Base-by-base conservation (phyloP, 768 basidiomycete species). In the Lactarius akahatsu region DNA sequence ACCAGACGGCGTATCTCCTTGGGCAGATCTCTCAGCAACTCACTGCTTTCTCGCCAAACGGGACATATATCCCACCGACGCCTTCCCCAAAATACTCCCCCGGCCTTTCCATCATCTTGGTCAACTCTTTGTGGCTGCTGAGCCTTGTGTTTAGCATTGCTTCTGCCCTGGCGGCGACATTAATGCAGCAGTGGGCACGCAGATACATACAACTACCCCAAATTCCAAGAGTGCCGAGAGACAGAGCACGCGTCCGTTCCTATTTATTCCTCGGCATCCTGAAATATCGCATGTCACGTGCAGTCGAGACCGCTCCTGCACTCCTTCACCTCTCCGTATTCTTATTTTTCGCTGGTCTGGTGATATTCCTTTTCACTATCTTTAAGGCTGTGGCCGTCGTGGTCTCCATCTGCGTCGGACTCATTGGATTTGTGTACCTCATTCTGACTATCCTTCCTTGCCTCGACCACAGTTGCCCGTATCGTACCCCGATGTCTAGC, bases 261-360 rank as follows among this genome's bases (percentile, higher is more conserved):
- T 60, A 43, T 43, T 41, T 69, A 32, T 69, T 63, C 38, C 23
- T 67, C 1, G 61, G 65, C 32, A 60, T 55, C 30, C 60, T 60
- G 52, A 45, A n/a, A 26, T 69, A 59, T 26, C 23, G 20, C 34
- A 36, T 65, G 57, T 52, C 57, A 16, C 57, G 34, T 6, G 66
- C 66, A 26, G 61, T 57, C 30, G 65, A 66, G 6, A 38, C 52
- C 5, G 62, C 59, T 10, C 65, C 68, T 18, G 41, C 34, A 10
- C 65, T 66, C 32, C 65, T 69, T 15, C 68, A 69, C 16, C 36
- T 66, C 40, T 67, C 68, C 38, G 41, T 69, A 9, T 69, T 69
- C 58, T 38, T 69, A 20, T 70, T 70, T 32, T 47, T 62, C 43
- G 45, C 54, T 32, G 69, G 69, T 41, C 57, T 70, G 0, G 57